A percentile compares a stretch with the other conserved stretches of the same genome.
phyloP scores from a whole-genome alignment of 306 rosid species.

The Abrus precatorius region DNA sequence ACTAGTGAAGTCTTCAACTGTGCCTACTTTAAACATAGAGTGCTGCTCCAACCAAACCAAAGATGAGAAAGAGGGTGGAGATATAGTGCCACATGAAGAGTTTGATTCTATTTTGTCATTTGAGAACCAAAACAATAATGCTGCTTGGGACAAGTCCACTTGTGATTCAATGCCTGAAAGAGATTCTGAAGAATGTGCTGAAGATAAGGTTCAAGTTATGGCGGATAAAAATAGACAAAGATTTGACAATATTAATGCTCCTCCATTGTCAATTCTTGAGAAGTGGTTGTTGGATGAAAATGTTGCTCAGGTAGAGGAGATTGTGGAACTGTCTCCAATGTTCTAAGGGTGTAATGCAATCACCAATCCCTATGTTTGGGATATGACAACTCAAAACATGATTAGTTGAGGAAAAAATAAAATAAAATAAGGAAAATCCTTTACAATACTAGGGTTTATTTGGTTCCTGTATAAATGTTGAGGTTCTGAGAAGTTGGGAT shows the following conservation, averaged over 20 bases:
- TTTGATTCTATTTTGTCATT: constrained; percentile 78
- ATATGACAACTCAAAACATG: constrained; percentile 32
- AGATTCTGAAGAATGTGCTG: constrained; percentile 32
- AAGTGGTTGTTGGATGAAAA: constrained; percentile 94
- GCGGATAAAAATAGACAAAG: constrained; percentile 17
- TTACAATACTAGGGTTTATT: constrained; percentile 43
- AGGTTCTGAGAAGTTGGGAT: constrained; percentile 60
- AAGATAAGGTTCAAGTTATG: background rate
- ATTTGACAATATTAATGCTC: constrained; percentile 52
- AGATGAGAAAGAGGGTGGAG: constrained; percentile 45
- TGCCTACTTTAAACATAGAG: constrained; percentile 38
- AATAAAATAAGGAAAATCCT: background rate
- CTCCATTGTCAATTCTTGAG: constrained; percentile 91
- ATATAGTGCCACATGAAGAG: constrained; percentile 63
- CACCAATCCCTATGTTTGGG: constrained; percentile 37
- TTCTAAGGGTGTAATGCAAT: constrained; percentile 52
- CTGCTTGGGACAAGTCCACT: constrained; percentile 76
- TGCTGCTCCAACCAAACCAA: constrained; percentile 35
- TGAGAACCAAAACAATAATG: constrained; percentile 63
- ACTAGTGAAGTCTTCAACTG: constrained; percentile 45
- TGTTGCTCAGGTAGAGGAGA: constrained; percentile 80
- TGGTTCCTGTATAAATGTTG: constrained; percentile 41
- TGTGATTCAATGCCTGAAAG: constrained; percentile 63
- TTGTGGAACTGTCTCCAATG: constrained; percentile 90
- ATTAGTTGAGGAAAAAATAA: constrained; percentile 1